phyloP scores from a whole-genome alignment of 2,329 filamentous ascomycete genomes.

The Paecilomyces niveus region DNA sequence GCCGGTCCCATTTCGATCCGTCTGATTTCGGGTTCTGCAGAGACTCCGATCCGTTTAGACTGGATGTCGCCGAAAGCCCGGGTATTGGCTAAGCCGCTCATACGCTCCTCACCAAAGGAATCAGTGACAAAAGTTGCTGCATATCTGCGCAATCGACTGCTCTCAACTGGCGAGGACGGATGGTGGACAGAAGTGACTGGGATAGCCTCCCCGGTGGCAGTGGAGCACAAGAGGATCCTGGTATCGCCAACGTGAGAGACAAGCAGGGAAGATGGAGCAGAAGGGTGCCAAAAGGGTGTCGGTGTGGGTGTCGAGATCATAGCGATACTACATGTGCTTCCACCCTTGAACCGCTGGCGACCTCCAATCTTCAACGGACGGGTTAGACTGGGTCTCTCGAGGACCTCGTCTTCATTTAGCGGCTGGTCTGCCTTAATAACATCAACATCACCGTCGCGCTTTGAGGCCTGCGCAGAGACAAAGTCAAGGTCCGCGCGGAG shows the following conservation, averaged over 20 bases:
- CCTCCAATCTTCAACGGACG: conserved; percentile 57
- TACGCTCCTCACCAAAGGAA: conserved; percentile 94
- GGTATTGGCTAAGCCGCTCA: conserved; percentile 87
- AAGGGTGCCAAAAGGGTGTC: conserved; percentile 91
- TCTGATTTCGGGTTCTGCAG: conserved; percentile 83
- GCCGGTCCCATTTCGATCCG: conserved; percentile 72
- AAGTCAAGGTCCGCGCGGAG: conserved; percentile 92
- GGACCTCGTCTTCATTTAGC: conserved; percentile 76
- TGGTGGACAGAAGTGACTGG: conserved; percentile 89
- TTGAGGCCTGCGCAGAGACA: conserved; percentile 77
- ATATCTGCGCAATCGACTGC: conserved; percentile 74
- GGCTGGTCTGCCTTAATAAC: conserved; percentile 65
- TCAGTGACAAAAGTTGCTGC: conserved; percentile 85
- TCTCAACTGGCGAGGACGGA: conserved; percentile 78
- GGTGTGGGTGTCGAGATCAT: conserved; percentile 89
- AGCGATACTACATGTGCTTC: conserved; percentile 83
- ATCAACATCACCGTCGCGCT: conserved; percentile 68
- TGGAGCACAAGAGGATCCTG: conserved; percentile 81
- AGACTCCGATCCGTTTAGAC: conserved; percentile 87
- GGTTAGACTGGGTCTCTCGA: conserved; percentile 55
- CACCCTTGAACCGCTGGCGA: conserved; percentile 75
- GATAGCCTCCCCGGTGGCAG: conserved; percentile 68
- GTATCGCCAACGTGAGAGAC: conserved; percentile 93
- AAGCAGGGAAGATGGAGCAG: conserved; percentile 72
- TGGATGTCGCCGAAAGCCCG: conserved; percentile 89